Conservation (phyloP, 805 yeast species). For the Candida easanensis region DNA sequence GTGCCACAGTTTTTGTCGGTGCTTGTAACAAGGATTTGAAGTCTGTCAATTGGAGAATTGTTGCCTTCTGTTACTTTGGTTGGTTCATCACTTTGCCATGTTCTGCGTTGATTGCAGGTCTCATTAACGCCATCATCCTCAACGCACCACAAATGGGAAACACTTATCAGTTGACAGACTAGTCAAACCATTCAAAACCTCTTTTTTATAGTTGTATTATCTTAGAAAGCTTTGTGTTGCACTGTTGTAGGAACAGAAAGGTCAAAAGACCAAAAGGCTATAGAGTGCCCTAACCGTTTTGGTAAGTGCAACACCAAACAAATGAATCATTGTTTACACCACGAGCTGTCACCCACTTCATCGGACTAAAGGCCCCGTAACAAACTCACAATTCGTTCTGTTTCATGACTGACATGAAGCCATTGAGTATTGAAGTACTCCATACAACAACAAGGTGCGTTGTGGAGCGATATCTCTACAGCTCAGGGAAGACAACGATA, state of each 20-base stretch:
- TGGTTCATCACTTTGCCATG: slow-evolving; percentile 73
- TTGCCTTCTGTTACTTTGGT: slow-evolving; percentile 65
- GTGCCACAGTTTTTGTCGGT: slow-evolving; percentile 76
- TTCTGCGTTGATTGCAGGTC: slow-evolving; percentile 72
- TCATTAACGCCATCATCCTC: slow-evolving; percentile 57
- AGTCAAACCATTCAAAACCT: no score
- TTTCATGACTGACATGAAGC: background rate
- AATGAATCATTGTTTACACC: no score
- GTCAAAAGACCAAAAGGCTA: no score
- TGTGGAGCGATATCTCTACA: background rate
- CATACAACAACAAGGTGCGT: slow-evolving; percentile 1
- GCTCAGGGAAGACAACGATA: background rate
- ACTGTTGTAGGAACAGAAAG: no score
- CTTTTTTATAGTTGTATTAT: no score
- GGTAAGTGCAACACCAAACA: no score
- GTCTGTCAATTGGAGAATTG: slow-evolving; percentile 77
- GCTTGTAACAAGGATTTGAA: slow-evolving; percentile 61
- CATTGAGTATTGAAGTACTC: background rate
- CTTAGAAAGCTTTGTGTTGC: no score
- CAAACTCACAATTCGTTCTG: no score
- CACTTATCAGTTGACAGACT: no score
- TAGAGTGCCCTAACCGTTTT: no score
- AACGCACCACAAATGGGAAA: slow-evolving; percentile 58
- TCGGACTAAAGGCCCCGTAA: no score
- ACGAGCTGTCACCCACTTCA: no score